Percentiles rank a stretch among this genome's conserved stretches.
Conservation (phyloP, 2,329 filamentous ascomycete species). For the Botrytis paeoniae region DNA sequence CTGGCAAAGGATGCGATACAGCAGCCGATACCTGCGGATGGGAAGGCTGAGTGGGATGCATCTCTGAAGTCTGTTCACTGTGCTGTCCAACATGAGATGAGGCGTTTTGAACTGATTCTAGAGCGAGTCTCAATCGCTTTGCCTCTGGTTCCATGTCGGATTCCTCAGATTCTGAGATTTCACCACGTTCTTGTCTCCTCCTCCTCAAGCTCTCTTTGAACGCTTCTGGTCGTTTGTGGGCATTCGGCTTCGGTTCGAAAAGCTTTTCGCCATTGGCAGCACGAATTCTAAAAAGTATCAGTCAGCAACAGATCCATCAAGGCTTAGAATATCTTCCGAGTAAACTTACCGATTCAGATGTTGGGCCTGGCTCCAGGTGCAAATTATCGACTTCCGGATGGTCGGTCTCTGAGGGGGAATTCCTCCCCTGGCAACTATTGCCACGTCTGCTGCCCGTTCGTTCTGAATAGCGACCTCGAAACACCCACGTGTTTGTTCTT, state of each 20-base stretch:
- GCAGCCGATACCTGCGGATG: neutral
- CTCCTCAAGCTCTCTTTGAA: neutral
- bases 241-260: neutral
- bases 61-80: neutral
- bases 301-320: neutral
- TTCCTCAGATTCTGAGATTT: neutral
- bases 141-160: neutral
- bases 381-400: neutral
- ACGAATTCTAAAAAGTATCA: neutral
- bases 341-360: neutral
- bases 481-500: neutral
- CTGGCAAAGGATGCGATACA: neutral
- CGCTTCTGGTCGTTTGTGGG: fast-evolving
- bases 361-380: neutral
- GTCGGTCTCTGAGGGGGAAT: neutral
- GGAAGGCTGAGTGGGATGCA: neutral
- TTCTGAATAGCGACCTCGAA: neutral
- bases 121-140: neutral
- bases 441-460: neutral
- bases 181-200: neutral
- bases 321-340: fast-evolving
- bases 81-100: neutral
- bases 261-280: neutral
- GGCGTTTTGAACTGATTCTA: fast-evolving
- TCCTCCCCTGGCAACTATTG: neutral